A percentile compares a stretch with the other conserved stretches of the same genome.
These are phyloP conservation scores for Tremellales sp. DNA, from an alignment of 1,284 basidiomycete species.

Conservation along the genomic window DNA sequence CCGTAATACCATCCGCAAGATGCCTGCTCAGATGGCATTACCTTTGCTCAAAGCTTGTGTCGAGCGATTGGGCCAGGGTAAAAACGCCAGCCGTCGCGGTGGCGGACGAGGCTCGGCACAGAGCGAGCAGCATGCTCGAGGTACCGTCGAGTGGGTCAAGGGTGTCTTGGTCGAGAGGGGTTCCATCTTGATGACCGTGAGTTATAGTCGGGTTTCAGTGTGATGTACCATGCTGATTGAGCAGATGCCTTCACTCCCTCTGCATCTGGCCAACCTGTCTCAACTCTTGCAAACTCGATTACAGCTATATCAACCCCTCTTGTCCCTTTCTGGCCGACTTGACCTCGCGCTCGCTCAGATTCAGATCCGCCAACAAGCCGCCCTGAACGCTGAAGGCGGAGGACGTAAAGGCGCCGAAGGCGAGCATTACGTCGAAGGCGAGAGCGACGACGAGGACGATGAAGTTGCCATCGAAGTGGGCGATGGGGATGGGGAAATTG, in stretches of 20 bases:
- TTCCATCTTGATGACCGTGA: constrained; percentile 88
- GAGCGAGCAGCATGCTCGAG: constrained; percentile 77
- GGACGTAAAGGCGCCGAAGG: constrained; percentile 37
- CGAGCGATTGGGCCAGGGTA: constrained; percentile 80
- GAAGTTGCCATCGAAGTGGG: constrained; percentile 65
- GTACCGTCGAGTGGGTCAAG: constrained; percentile 83
- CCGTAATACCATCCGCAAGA: constrained; percentile 77
- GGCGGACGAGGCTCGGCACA: constrained; percentile 72
- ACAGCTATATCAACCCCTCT: constrained; percentile 75
- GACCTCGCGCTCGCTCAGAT: constrained; percentile 94
- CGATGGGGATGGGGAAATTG: constrained; percentile 59
- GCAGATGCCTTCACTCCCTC: constrained; percentile 40
- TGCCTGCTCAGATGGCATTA: constrained; percentile 86
- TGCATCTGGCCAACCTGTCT: constrained; percentile 75
- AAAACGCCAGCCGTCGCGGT: constrained; percentile 56
- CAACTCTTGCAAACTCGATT: constrained; percentile 75
- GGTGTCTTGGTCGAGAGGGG: constrained; percentile 82
- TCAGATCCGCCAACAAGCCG: constrained; percentile 58
- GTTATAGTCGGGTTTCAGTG: constrained; percentile 47
- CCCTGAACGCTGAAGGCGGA: constrained; percentile 31
- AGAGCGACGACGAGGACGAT: constrained; percentile 52
- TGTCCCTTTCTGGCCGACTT: constrained; percentile 80
- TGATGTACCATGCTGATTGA: not conserved
- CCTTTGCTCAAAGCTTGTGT: constrained; percentile 84
- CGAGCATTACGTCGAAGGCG: constrained; percentile 48